phyloP scores from a whole-genome alignment of 2,329 filamentous ascomycete genomes.

The Neonectria magnoliae region DNA sequence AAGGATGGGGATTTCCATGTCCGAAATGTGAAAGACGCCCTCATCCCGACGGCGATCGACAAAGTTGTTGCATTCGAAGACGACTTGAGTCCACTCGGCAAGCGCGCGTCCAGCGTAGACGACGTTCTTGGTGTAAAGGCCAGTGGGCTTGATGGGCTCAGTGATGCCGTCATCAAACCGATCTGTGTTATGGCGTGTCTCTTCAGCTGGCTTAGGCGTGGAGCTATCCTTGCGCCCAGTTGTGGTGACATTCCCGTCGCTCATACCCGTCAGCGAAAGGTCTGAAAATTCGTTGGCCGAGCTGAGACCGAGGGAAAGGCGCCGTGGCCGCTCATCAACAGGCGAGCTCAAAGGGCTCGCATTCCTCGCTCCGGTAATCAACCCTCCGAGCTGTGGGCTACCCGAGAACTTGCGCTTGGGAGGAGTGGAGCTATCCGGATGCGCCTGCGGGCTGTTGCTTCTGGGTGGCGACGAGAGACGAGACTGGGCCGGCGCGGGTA shows the following conservation, averaged over 20 bases:
- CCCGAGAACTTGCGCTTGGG: constrained; percentile 61
- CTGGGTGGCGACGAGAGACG: constrained; percentile 60
- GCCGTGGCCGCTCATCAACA: constrained; percentile 41
- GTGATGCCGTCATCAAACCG: constrained; percentile 44
- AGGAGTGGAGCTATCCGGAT: constrained; percentile 52
- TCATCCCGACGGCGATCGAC: constrained; percentile 80
- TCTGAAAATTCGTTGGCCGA: constrained; percentile 28
- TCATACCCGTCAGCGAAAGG: constrained; percentile 36
- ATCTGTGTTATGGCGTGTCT: constrained; percentile 39
- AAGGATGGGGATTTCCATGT: constrained; percentile 68
- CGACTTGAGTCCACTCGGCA: constrained; percentile 80
- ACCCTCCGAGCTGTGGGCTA: constrained; percentile 52
- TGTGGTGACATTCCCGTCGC: constrained; percentile 26
- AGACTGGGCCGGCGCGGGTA: constrained; percentile 76
- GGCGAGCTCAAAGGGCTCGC: constrained; percentile 52
- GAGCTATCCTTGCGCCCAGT: constrained; percentile 21
- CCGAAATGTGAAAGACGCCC: constrained; percentile 71
- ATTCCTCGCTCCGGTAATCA: constrained; percentile 63
- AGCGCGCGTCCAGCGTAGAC: constrained; percentile 78
- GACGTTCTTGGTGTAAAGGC: constrained; percentile 56
- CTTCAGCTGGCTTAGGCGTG: constrained; percentile 14
- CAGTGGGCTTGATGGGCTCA: constrained; percentile 58
- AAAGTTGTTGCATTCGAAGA: constrained; percentile 84
- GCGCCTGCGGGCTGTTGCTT: constrained; percentile 51
- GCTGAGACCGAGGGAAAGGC: constrained; percentile 31